Evolutionary conservation across 805 yeast genomes (phyloP), one percentile per base, ranked within the genome.

Genomic region (Candida quercuum): DNA sequence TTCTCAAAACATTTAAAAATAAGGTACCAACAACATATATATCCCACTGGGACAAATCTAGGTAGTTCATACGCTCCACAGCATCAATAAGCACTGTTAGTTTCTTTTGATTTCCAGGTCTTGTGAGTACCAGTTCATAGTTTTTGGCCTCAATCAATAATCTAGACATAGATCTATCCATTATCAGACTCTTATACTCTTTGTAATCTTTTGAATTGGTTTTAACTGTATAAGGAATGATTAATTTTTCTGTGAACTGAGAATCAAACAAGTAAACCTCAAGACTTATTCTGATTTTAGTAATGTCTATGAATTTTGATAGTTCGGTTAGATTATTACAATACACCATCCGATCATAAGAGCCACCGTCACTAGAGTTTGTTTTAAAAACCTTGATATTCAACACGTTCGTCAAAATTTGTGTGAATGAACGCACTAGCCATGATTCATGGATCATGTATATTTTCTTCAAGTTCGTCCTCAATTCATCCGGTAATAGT

Each of bases 361-460:
- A 41, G 9, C 22, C 38, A 23, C 41, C 39, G 37, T 35, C 41
- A 18, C 23, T 34, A 21, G 35, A 34, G 18, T 52, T 53, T 45
- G 41, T 33, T 52, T 56, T 54, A 36, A 68, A 49, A 20, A 69
- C 64, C 44, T 76, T 77, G 38, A 72, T 60, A 37, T 70, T 67
- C 38, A 77, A 62, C 2, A 84, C 78, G 51, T 81, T 83, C 39
- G 78, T 69, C 41, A 86, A 63, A 18, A 87, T 71, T 37, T 84
- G 88, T 13, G 83, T 74, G 26, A 86, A 72, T 0, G 95, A 81
- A 49, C 87, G 76, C 20, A 86, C 74, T 61, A 89, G 74, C 93
- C 96, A 88, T 33, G 84, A 81, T 48, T 89, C 96, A 60, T 91
- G 97, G 3, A 91, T 95, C 22, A 89, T 72, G 45, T 81, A 83